Evolutionary conservation across 2,329 filamentous ascomycete species (phyloP), one percentile per base, ranked within the genome.

Genomic region (Trichophyton rubrum): DNA sequence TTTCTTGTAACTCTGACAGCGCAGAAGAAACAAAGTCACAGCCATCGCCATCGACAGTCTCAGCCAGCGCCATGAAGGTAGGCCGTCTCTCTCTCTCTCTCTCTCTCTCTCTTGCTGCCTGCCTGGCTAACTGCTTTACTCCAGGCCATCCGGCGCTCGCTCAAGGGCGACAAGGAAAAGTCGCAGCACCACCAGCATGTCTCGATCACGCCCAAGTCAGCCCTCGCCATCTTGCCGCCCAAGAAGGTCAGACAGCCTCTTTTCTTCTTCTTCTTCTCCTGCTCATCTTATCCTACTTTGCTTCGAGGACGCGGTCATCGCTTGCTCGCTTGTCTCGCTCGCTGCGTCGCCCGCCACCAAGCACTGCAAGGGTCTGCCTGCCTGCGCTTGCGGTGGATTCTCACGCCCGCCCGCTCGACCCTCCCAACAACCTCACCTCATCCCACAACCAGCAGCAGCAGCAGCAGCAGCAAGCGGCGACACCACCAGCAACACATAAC

Each of bases 131-230:
- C 27, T 2, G 17, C 43, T 38, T 9, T 1, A 7, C 9, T 11
- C 41, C 77, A 90, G 87, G 86, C 86, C 73, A 82, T 96, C 75
- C 84, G 90, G 73, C 83, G 89, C 77, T 95, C 90, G 64, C 87
- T 95, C 76, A 95, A 95, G 78, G 87, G 88, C 74, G 89, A 95
- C 67, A 95, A 90, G 80, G 82, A 84, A 65, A 84, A 86, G 72
- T 83, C 84, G 65, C 81, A 84, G 66, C 33, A 38, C 33, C 33
- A 38, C 33, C 33, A 38, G 33, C 87, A 89, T 71, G 81, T 89
- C 67, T 86, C 87, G 61, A 88, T 95, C 67, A 85, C 86, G 15
- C 86, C 88, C 65, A 96, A 96, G 74, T 87, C 90, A 60, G 88
- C 89, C 45, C 83, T 92, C 66, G 90, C 90, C 59, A 95, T 96